Conservation (phyloP, 2,329 filamentous ascomycete genomes). For the Colletotrichum lupini region DNA sequence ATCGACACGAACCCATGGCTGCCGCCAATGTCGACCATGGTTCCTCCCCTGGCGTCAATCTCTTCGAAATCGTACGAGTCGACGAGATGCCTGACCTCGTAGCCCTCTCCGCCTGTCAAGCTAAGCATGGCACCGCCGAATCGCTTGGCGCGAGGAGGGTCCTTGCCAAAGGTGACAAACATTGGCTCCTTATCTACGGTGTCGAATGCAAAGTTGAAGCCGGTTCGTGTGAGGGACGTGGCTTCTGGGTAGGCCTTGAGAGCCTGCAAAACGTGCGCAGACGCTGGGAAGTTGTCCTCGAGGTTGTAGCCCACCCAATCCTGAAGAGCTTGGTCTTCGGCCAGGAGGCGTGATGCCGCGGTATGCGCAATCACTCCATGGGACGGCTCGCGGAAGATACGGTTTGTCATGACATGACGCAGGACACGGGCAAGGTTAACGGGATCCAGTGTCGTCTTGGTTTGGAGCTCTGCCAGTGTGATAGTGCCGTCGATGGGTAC, state of each 20-base stretch:
- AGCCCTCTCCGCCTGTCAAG: conserved; percentile 66
- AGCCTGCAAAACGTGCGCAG: conserved; percentile 57
- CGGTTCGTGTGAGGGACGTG: conserved; percentile 58
- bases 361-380: conserved; percentile 66
- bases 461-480: conserved; percentile 56
- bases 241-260: conserved; percentile 58
- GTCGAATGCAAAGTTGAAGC: conserved; percentile 62
- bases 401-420: conserved; percentile 68
- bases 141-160: conserved; percentile 57
- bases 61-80: conserved; percentile 64
- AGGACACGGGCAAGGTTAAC: conserved; percentile 63
- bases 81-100: conserved; percentile 63
- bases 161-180: conserved; percentile 64
- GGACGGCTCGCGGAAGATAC: conserved; percentile 63
- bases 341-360: conserved; percentile 62
- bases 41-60: conserved; percentile 56
- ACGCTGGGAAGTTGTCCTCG: conserved; percentile 64
- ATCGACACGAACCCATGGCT: conserved; percentile 67
- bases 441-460: conserved; percentile 57
- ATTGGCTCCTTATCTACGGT: conserved; percentile 63
- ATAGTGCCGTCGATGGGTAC: conserved; percentile 60
- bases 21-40: conserved; percentile 69
- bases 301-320: conserved; percentile 67
- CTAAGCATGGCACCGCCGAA: conserved; percentile 67
- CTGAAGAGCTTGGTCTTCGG: conserved; percentile 57